Base-by-base conservation (phyloP, 495 filamentous ascomycete species). In the Aspergillus nanangensis region DNA sequence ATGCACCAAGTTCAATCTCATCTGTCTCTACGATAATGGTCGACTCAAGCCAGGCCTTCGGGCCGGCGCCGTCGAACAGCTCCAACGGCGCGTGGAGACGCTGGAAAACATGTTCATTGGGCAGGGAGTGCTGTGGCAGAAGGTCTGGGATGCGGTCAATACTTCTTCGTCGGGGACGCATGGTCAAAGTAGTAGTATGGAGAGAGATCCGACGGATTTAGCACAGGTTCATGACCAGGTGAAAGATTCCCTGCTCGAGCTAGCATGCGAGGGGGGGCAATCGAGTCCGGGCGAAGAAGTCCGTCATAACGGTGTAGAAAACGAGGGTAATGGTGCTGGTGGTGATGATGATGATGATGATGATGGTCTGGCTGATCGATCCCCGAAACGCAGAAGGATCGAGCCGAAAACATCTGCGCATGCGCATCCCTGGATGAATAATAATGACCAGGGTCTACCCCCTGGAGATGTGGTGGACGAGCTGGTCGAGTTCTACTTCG, bases 31-130 rank as follows among this genome's bases (percentile, higher is more conserved):
- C 18, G 61, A 71, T 44, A 63, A 70, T 23, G 51, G 54, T 22
- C 56, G 57, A 3, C 47, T 57, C 36, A 64, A 67, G 31, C 65
- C 68, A 0, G 68, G 70, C 18, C 54, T 69, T 3, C 60, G 62
- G 17, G 61, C 63, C 4, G 68, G 66, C n/a, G 69, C 65, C 8
- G 61, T 72, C n/a, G 66, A 71, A 38, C 57, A 58, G 19, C 58
- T 70, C 9, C 62, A 50, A 14, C 62, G 62, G n/a, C 51, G 67
- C 15, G 51, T 72, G 23, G 57, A 65, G 32, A 62, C 52, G 2
- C 49, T 64, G 3, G 56, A 62, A 31, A 62, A 59, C 20, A 66
- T 64, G 61, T 61, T 62, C 29, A 45, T 66, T 8, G 61, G 61
- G 3, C 61, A 62, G 29, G 53, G 53, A 7, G 41, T 64, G 11